These are phyloP conservation scores for Plantago coronopus DNA, from an alignment of 305 asterid species.

Conservation along the genomic window DNA sequence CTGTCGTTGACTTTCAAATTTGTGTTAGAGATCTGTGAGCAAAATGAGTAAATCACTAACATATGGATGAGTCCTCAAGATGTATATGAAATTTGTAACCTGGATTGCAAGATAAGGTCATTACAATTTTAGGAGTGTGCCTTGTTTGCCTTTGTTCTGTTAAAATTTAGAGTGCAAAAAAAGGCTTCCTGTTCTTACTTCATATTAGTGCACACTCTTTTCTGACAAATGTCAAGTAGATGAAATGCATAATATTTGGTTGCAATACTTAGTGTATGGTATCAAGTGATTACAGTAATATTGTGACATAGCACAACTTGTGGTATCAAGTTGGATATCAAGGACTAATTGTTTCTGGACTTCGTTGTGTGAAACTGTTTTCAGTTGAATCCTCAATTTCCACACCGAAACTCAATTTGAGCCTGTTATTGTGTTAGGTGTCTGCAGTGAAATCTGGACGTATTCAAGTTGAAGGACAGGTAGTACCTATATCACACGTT, in stretches of 20 bases:
- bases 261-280: not conserved
- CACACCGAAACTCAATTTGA: constrained; percentile 12
- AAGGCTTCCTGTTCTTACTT: too few relatives aligned
- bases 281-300: too few relatives aligned
- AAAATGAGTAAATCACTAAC: not conserved
- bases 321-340: too few relatives aligned
- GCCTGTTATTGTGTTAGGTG: constrained; percentile 40
- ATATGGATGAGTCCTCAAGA: not conserved
- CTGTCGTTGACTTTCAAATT: too few relatives aligned
- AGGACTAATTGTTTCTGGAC: not conserved
- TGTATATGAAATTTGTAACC: not conserved
- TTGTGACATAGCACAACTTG: too few relatives aligned
- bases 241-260: not conserved
- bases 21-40: too few relatives aligned
- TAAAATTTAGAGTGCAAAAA: not conserved
- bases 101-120: not conserved
- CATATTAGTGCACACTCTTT: too few relatives aligned
- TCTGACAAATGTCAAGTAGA: not conserved
- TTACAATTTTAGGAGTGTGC: not conserved
- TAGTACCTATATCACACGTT: constrained; percentile 59
- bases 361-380: not conserved
- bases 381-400: not conserved
- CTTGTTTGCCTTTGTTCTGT: too few relatives aligned
- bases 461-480: constrained; percentile 83
- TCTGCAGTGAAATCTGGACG: constrained; percentile 90